phyloP scores from a whole-genome alignment of 345 rosid species.

The Brassica rapa region DNA sequence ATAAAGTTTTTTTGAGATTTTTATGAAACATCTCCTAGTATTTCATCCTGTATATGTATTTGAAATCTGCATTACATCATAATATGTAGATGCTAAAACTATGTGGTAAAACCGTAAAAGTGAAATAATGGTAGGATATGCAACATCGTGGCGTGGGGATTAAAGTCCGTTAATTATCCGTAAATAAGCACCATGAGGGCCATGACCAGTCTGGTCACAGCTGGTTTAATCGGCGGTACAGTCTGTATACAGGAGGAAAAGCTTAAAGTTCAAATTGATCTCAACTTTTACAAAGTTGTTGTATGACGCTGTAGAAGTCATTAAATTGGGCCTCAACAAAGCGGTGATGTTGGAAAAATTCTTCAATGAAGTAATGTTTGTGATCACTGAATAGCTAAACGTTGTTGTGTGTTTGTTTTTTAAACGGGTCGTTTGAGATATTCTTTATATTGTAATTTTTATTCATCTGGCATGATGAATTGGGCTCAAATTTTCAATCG shows the following conservation, averaged over 20 bases:
- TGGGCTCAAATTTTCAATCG: not conserved
- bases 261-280: not conserved
- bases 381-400: conserved; percentile 10
- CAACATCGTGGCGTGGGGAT: not conserved
- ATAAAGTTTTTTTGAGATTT: not conserved
- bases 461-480: not conserved
- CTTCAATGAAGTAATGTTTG: not conserved
- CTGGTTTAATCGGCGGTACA: not conserved
- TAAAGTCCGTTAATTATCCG: not conserved
- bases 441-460: not conserved
- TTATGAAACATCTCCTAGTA: conserved; percentile 3
- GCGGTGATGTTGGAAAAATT: not conserved
- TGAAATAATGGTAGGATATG: not conserved
- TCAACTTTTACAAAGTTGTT: not conserved
- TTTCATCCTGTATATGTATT: not conserved
- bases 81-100: not conserved
- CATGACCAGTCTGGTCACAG: not conserved
- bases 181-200: not conserved
- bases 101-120: not conserved
- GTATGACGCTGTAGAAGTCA: not conserved
- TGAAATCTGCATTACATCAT: not conserved
- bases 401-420: not conserved
- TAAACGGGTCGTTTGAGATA: conserved; percentile 3
- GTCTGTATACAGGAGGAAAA: not conserved
- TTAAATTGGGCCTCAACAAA: not conserved